phyloP scores from a whole-genome alignment of 1,284 basidiomycete genomes.

The Ganoderma multipileum region DNA sequence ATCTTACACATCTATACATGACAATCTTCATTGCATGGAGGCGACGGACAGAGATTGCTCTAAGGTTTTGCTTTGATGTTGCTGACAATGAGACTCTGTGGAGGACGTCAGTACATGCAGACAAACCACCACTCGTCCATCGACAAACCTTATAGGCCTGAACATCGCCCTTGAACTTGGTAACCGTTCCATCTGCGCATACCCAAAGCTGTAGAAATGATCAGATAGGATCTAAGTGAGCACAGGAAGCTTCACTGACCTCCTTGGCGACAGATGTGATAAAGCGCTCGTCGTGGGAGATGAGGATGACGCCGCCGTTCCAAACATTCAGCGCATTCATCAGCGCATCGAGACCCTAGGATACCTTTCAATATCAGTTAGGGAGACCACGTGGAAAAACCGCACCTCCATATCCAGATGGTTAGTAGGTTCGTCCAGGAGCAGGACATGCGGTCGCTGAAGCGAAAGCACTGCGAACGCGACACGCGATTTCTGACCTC shows the following conservation, averaged over 20 bases:
- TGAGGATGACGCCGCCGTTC: constrained; percentile 97
- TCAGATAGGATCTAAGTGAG: background rate
- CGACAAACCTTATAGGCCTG: constrained; percentile 85
- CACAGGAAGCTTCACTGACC: constrained; percentile 44
- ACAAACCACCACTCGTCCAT: background rate
- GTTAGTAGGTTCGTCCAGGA: constrained; percentile 97
- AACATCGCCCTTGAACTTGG: constrained; percentile 91
- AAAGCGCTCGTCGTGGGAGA: constrained; percentile 94
- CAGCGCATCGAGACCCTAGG: constrained; percentile 91
- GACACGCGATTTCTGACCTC: constrained; percentile 97
- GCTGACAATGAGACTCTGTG: constrained; percentile 79
- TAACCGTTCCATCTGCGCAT: constrained; percentile 85
- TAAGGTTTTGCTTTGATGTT: constrained; percentile 64
- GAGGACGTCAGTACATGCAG: constrained; percentile 15
- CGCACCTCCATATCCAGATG: constrained; percentile 90
- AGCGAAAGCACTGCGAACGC: constrained; percentile 94
- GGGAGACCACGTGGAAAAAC: background rate
- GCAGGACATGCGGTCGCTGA: constrained; percentile 86
- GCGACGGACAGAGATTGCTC: background rate
- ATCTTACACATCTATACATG: constrained; percentile 7
- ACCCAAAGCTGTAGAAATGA: constrained; percentile 76
- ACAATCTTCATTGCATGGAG: background rate
- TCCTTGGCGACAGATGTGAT: constrained; percentile 86
- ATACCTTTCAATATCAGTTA: background rate
- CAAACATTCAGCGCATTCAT: constrained; percentile 88